Evolutionary conservation across 345 rosid species (phyloP).

Genomic region (Theobroma cacao): DNA sequence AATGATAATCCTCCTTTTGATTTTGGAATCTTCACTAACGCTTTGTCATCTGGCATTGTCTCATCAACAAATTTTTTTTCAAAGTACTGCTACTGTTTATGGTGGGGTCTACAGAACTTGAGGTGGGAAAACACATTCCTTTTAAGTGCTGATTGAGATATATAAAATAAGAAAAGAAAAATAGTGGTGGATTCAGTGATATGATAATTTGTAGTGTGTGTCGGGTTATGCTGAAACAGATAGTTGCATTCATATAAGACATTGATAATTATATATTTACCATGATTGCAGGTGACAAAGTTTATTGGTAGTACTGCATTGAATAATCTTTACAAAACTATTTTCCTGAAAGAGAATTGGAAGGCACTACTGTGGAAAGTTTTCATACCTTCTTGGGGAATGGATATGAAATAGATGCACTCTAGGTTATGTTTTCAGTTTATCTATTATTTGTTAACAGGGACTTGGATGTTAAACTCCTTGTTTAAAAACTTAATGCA

Average conservation of each 20-base stretch:
- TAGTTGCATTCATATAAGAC: neutral
- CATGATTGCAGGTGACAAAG: neutral
- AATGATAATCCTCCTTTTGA: slow-evolving; percentile 53
- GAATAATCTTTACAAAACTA: slow-evolving; percentile 4
- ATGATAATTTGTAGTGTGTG: neutral
- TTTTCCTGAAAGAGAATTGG: neutral
- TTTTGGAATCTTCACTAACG: slow-evolving; percentile 67
- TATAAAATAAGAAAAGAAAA: neutral
- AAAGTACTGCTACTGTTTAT: slow-evolving; percentile 80
- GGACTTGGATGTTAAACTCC: neutral
- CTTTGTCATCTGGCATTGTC: slow-evolving; percentile 70
- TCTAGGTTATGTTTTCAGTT: neutral
- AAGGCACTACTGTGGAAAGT: neutral
- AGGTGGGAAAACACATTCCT: slow-evolving; percentile 42
- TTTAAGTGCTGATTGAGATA: neutral
- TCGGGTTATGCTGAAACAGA: neutral
- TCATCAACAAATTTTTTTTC: slow-evolving; percentile 74
- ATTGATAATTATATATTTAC: neutral
- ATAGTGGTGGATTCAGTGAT: neutral
- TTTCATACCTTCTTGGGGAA: neutral
- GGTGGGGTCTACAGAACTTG: slow-evolving; percentile 99
- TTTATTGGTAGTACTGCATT: slow-evolving; percentile 3
- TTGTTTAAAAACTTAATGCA: too few species aligned
- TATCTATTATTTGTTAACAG: neutral
- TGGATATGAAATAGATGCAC: neutral